Percentiles rank a stretch among this genome's conserved stretches.
Evolutionary conservation across 306 rosid species (phyloP).

Genomic region (Rubus parviflorus): DNA sequence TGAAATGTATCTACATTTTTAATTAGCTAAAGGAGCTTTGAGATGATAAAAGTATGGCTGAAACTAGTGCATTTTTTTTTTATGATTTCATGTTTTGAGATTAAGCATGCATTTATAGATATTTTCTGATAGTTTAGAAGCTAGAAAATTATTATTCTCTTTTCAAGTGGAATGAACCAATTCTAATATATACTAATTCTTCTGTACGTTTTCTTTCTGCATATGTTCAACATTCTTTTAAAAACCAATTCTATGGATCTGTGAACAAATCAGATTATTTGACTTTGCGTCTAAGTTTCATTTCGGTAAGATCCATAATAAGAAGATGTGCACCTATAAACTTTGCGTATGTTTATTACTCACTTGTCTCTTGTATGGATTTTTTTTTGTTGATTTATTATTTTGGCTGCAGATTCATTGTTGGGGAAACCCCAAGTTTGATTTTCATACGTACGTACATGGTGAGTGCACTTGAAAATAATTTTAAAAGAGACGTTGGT

Average conservation of each 20-base stretch:
- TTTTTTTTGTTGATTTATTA: conserved; percentile 8
- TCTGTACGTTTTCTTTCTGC: conserved; percentile 22
- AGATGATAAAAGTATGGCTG: neutral
- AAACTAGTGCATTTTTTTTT: too few relatives aligned
- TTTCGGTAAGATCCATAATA: conserved; percentile 51
- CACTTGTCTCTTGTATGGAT: neutral
- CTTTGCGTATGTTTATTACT: conserved; percentile 9
- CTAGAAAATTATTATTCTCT: too few relatives aligned
- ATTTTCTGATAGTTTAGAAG: too few relatives aligned
- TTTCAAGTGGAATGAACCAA: conserved; percentile 2
- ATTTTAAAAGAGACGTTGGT: conserved; percentile 81
- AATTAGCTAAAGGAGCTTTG: neutral
- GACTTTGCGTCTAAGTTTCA: conserved; percentile 75
- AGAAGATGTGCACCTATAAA: too few relatives aligned
- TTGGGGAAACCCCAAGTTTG: conserved; percentile 64
- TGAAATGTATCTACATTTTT: neutral
- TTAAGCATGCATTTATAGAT: too few relatives aligned
- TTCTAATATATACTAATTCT: conserved; percentile 14
- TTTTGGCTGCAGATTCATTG: conserved; percentile 69
- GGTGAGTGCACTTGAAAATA: conserved; percentile 94
- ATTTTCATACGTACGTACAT: conserved; percentile 89
- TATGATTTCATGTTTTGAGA: neutral
- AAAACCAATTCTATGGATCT: conserved; percentile 81
- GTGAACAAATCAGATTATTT: conserved; percentile 78
- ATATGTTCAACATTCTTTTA: conserved; percentile 57